Evolutionary conservation across 805 yeast genomes (phyloP).

Genomic region (Yarrowia yakushimensis): DNA sequence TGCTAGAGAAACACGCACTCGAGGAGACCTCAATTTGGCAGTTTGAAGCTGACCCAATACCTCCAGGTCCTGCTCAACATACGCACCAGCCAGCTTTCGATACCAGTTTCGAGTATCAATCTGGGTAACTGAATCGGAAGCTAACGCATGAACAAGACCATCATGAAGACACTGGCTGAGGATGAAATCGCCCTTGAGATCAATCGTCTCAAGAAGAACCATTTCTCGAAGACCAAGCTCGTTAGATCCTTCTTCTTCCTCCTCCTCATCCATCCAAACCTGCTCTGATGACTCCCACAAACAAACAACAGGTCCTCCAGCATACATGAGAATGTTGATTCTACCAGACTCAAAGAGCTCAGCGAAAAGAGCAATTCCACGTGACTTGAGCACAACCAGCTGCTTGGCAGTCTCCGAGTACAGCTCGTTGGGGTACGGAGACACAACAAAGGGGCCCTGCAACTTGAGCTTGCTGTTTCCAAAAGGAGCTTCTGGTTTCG

Average conservation of each 20-base stretch:
- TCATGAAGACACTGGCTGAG: background rate
- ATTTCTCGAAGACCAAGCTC: background rate
- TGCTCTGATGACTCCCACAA: background rate
- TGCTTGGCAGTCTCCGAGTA: constrained; percentile 47
- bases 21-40: background rate
- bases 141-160: background rate
- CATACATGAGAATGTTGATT: constrained; percentile 31
- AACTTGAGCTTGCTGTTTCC: constrained; percentile 20
- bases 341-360: constrained; percentile 31
- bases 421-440: constrained; percentile 53
- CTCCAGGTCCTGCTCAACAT: constrained; percentile 1
- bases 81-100: background rate
- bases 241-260: background rate
- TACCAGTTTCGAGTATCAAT: constrained; percentile 16
- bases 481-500: background rate
- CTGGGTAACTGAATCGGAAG: background rate
- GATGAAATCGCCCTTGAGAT: background rate
- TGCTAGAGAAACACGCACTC: background rate
- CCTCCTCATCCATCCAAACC: background rate
- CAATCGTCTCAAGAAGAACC: constrained; percentile 7
- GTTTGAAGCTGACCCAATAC: background rate
- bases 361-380: constrained; percentile 29
- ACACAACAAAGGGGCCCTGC: constrained; percentile 55
- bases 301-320: constrained; percentile 10
- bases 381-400: constrained; percentile 35